phyloP scores from a whole-genome alignment of 805 yeast genomes.

The Saturnispora sekii region DNA sequence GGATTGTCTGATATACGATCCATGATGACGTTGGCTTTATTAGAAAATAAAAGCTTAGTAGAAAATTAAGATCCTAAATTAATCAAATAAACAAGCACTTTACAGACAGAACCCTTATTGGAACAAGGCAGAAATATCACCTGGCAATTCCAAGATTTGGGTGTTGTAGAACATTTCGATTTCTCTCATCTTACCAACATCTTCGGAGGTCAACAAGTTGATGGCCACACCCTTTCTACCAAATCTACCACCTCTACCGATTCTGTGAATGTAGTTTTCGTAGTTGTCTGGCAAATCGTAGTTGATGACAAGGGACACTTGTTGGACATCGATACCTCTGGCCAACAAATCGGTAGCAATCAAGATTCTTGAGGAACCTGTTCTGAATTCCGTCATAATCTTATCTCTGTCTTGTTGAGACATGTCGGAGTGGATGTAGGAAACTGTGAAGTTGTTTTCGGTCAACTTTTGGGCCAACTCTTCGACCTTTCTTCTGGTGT shows the following conservation, averaged over 20 bases:
- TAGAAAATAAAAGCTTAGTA: background rate
- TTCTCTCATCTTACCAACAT: slow-evolving; percentile 65
- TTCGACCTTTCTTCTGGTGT: slow-evolving; percentile 91
- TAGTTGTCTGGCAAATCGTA: slow-evolving; percentile 85
- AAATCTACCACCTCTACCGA: slow-evolving; percentile 97
- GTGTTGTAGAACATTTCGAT: slow-evolving; percentile 86
- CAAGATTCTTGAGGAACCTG: slow-evolving; percentile 86
- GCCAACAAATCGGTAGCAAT: slow-evolving; percentile 95
- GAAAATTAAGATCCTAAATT: background rate
- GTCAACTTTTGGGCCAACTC: slow-evolving; percentile 67
- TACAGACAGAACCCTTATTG: background rate
- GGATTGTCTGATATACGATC: no score
- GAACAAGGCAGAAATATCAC: slow-evolving; percentile 15
- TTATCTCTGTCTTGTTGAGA: slow-evolving; percentile 88
- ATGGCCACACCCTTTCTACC: slow-evolving; percentile 98
- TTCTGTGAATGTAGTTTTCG: slow-evolving; percentile 94
- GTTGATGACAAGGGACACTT: slow-evolving; percentile 89
- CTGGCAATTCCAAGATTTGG: slow-evolving; percentile 91
- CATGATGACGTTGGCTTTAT: background rate
- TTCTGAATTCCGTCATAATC: slow-evolving; percentile 92
- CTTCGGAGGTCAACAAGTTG: slow-evolving; percentile 81
- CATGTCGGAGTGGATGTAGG: slow-evolving; percentile 95
- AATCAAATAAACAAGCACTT: background rate
- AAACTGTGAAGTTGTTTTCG: slow-evolving; percentile 79
- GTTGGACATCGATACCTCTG: slow-evolving; percentile 97